A percentile compares a stretch with the other conserved stretches of the same genome.
phyloP scores from a whole-genome alignment of 805 yeast genomes.

The Saccharomycopsis oosterbeekiorum region DNA sequence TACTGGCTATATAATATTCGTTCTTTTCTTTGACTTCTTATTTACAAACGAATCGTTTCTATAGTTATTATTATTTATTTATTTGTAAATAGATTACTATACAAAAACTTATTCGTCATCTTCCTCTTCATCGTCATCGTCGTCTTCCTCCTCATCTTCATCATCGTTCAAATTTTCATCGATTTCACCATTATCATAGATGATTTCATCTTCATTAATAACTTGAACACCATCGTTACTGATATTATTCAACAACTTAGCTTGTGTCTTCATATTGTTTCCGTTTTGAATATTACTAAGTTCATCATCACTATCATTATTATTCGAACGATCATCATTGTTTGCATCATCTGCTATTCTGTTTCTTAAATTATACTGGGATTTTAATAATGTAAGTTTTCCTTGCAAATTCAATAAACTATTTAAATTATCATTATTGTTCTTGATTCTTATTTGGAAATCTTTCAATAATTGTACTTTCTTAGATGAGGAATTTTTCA shows the following conservation, averaged over 20 bases:
- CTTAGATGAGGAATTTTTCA: constrained; percentile 4
- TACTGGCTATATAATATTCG: too few relatives aligned
- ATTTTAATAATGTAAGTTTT: constrained; percentile 13
- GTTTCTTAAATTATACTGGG: constrained; percentile 15
- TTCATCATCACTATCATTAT: constrained; percentile 1
- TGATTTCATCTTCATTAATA: constrained; percentile 15
- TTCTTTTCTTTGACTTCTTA: too few relatives aligned
- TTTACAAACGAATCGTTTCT: background rate
- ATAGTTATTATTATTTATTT: background rate
- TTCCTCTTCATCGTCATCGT: background rate
- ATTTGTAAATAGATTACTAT: background rate
- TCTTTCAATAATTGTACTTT: constrained; percentile 6
- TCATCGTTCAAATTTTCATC: constrained; percentile 9
- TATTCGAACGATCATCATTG: background rate
- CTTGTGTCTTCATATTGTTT: constrained; percentile 5
- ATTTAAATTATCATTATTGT: constrained; percentile 7
- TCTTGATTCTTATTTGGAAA: constrained; percentile 5
- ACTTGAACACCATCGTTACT: constrained; percentile 14
- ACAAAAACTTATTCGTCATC: background rate
- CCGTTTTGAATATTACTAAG: background rate
- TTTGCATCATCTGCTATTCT: background rate
- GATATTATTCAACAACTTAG: constrained; percentile 8
- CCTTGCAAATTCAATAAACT: constrained; percentile 16
- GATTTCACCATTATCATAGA: constrained; percentile 16
- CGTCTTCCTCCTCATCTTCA: constrained; percentile 6